Evolutionary conservation across 768 basidiomycete genomes (phyloP), one percentile per base, ranked within the genome.

Genomic region (Cytidiella melzeri): DNA sequence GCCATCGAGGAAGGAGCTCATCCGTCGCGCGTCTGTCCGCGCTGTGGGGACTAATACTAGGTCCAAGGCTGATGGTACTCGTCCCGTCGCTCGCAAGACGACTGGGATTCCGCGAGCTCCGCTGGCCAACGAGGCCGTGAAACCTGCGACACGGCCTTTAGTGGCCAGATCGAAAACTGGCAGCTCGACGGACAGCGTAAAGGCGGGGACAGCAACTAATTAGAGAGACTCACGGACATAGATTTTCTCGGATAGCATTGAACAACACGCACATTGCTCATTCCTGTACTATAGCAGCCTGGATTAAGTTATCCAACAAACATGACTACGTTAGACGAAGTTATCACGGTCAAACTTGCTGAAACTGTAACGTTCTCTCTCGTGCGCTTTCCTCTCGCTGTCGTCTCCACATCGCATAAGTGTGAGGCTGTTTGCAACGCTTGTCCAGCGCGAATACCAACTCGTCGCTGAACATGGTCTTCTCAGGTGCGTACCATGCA

Each of bases 1-100:
- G 30, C 30, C 30, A 15, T 7, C 7, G 30, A 34, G 46, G 7
- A 38, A 26, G 19, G 46, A 11, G n/a, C 27, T 41, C 7, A 28
- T 47, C 1, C 30, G 30, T 34, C 30, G 30, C 40, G 48, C 6
- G 51, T 51, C 12, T 51, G 51, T 9, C 40, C 45, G 44, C 25
- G 50, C 6, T 45, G 37, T 24, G 49, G 47, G 5, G 43, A 20
- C 2, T 47, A 15, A 7, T 15, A 47, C 30, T 48, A 47, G 27
- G 51, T 50, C 25, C 38, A 25, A 10, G 55, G 30, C 15, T 34
- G 30, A 15, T 34, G 15, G 9, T 34, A 34, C 30, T 7, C 30
- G 30, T 7, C 30, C 30, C 15, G 30, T 15, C 30, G 30, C 15
- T 7, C 30, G 30, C 15, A 34, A 34, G 30, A 27, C 40, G 21